Percentiles rank a stretch among this genome's conserved stretches.
These are phyloP conservation scores for Hyphopichia wangnamkhiaoensis DNA, from an alignment of 1,139 yeast species.

Conservation along the genomic window DNA sequence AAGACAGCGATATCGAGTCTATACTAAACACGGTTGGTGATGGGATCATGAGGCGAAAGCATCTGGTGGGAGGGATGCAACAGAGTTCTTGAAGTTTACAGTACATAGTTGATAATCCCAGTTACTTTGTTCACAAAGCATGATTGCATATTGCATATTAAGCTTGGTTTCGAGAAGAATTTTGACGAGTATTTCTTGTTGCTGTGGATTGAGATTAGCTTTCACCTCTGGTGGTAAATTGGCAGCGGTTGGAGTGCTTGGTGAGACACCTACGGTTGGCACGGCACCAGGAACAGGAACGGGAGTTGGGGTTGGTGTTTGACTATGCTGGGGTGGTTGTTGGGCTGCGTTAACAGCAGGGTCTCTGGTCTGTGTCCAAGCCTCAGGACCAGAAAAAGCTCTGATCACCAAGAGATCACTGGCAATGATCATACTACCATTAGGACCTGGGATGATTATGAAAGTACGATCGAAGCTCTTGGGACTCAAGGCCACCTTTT, in stretches of 20 bases:
- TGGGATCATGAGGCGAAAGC: constrained; percentile 27
- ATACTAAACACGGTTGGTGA: background rate
- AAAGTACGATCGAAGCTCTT: constrained; percentile 89
- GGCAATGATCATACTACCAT: constrained; percentile 75
- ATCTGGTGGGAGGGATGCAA: constrained; percentile 43
- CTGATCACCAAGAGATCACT: constrained; percentile 78
- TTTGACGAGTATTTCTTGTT: constrained; percentile 66
- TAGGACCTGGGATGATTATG: constrained; percentile 72
- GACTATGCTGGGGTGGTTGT: constrained; percentile 8
- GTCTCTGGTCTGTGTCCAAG: constrained; percentile 47
- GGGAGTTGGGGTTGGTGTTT: constrained; percentile 9
- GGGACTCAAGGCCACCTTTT: constrained; percentile 48
- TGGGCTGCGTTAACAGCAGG: constrained; percentile 7
- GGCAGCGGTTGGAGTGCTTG: constrained; percentile 14
- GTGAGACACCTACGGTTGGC: constrained; percentile 12
- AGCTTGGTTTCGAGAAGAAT: constrained; percentile 74
- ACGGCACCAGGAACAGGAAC: constrained; percentile 8
- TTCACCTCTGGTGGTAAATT: constrained; percentile 58
- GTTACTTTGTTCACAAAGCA: constrained; percentile 86
- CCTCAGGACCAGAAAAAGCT: constrained; percentile 55
- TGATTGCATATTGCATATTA: constrained; percentile 72
- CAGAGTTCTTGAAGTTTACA: constrained; percentile 69
- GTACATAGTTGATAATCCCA: constrained; percentile 79
- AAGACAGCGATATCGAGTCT: background rate
- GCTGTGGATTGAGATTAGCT: constrained; percentile 51